phyloP scores from a whole-genome alignment of 306 rosid genomes.

The Ceratonia siliqua region DNA sequence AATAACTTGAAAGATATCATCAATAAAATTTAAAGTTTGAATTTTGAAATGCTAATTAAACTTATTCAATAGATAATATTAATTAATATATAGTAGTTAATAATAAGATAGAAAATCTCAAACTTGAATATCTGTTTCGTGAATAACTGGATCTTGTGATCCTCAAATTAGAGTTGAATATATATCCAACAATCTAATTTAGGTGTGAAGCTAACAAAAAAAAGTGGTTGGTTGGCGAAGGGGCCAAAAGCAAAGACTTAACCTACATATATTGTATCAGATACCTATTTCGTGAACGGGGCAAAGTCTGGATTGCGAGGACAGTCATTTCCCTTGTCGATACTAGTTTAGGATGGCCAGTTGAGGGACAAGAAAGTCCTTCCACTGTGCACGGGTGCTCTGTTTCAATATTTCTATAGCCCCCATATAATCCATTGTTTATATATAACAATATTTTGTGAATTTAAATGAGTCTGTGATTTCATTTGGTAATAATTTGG shows the following conservation, averaged over 20 bases:
- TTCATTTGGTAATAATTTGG: slow-evolving; percentile 58
- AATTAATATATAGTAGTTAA: neutral
- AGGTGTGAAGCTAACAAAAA: slow-evolving; percentile 8
- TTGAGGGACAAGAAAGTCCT: neutral
- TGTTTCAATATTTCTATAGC: neutral
- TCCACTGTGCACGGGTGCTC: neutral
- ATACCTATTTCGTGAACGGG: slow-evolving; percentile 16
- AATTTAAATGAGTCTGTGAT: neutral
- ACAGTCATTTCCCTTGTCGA: neutral
- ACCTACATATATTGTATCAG: neutral
- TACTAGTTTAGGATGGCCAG: neutral
- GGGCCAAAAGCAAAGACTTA: slow-evolving; percentile 5
- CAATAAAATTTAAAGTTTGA: no score
- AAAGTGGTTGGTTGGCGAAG: slow-evolving; percentile 29
- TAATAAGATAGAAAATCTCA: neutral
- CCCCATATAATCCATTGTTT: no score
- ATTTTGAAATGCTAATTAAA: no score
- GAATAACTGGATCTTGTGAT: slow-evolving; percentile 11
- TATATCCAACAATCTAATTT: neutral
- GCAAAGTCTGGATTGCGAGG: neutral
- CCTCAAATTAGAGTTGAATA: slow-evolving; percentile 3
- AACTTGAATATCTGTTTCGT: neutral
- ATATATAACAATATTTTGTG: neutral
- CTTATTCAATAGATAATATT: no score
- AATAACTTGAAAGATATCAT: no score